Evolutionary conservation across 78 protist genomes (phyloP).

Genomic region (Goniomonas avonlea): DNA sequence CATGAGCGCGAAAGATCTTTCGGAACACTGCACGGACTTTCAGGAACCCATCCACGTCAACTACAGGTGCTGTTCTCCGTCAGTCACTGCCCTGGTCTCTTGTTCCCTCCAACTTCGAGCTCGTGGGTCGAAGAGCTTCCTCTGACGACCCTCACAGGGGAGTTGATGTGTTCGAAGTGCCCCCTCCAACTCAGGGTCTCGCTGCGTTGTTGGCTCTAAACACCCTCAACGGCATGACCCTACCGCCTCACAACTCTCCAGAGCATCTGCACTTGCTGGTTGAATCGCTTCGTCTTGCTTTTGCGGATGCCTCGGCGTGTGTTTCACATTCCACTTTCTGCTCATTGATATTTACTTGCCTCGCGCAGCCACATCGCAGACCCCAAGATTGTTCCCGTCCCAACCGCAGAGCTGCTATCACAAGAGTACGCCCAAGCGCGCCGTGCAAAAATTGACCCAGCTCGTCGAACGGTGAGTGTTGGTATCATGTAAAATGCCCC

Average conservation of each 20-base stretch:
- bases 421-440: constrained; percentile 22
- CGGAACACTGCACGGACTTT: constrained; percentile 35
- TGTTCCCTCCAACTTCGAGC: not conserved
- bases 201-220: constrained; percentile 66
- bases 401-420: constrained; percentile 41
- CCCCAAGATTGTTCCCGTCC: constrained; percentile 32
- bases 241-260: constrained; percentile 22
- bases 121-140: no score
- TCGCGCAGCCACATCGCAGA: constrained; percentile 40
- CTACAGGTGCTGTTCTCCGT: constrained; percentile 26
- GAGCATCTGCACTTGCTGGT: constrained; percentile 47
- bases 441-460: no score
- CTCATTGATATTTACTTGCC: not conserved
- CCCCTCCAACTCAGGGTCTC: constrained; percentile 81
- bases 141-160: not conserved
- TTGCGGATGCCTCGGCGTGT: constrained; percentile 53
- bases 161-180: constrained; percentile 50
- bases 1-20: constrained; percentile 54
- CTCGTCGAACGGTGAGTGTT: no score
- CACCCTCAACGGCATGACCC: not conserved
- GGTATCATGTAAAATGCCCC: no score
- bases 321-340: not conserved
- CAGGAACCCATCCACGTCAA: constrained; percentile 36
- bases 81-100: not conserved
- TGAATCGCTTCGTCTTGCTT: constrained; percentile 65